phyloP scores from a whole-genome alignment of 192 early-diverging fungal species.

The Paraglomus brasilianum region DNA sequence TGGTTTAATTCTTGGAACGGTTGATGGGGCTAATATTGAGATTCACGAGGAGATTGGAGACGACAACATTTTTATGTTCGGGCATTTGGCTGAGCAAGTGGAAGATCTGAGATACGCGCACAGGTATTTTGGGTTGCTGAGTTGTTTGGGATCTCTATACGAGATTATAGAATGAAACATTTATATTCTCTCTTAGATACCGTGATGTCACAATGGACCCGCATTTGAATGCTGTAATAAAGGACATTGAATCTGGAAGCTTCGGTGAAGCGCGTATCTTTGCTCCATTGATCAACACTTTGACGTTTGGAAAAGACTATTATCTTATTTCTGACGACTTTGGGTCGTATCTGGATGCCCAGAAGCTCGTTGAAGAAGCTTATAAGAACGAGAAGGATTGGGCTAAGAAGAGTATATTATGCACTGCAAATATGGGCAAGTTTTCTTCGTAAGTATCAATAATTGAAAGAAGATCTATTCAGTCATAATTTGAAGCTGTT shows the following conservation, averaged over 20 bases:
- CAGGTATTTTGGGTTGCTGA: slow-evolving; percentile 39
- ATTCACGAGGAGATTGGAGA: slow-evolving; percentile 95
- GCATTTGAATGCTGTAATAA: slow-evolving; percentile 77
- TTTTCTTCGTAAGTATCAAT: slow-evolving; percentile 66
- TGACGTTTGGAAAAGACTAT: slow-evolving; percentile 86
- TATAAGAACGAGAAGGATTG: slow-evolving; percentile 83
- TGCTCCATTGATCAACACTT: slow-evolving; percentile 71
- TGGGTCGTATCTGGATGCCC: slow-evolving; percentile 75
- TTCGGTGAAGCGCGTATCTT: slow-evolving; percentile 84
- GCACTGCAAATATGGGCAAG: slow-evolving; percentile 92
- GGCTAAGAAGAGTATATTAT: slow-evolving; percentile 87
- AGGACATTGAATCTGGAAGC: slow-evolving; percentile 72
- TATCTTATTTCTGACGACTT: slow-evolving; percentile 89
- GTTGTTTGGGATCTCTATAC: neutral
- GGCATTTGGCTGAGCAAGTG: slow-evolving; percentile 84
- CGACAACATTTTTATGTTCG: slow-evolving; percentile 99
- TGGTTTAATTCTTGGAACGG: slow-evolving; percentile 95
- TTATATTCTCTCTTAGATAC: slow-evolving; percentile 48
- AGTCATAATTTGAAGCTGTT: no score
- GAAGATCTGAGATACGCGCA: slow-evolving; percentile 93
- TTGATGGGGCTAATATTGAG: slow-evolving; percentile 99
- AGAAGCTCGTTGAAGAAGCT: slow-evolving; percentile 78
- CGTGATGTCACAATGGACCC: slow-evolving; percentile 74
- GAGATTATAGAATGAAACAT: neutral
- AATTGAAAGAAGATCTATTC: no score